These are phyloP conservation scores for Earliella scabrosa DNA, from an alignment of 1,284 basidiomycete species.

Conservation along the genomic window DNA sequence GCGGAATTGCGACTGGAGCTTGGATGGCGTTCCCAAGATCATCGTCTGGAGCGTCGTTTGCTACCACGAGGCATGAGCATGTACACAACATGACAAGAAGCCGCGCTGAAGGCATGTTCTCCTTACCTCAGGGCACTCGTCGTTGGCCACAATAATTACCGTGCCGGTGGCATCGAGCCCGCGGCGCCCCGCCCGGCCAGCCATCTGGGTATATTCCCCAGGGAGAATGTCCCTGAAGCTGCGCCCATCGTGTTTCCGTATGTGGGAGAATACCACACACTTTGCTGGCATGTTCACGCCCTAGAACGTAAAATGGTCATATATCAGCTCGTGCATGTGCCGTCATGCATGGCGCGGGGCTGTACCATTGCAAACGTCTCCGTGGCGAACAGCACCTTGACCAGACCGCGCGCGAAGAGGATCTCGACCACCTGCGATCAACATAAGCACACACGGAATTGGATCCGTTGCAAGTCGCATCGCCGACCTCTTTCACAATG, in stretches of 20 bases:
- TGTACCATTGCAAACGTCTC: conserved; percentile 98
- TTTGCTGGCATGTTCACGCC: conserved; percentile 99
- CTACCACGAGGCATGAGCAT: conserved; percentile 44
- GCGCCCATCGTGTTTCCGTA: conserved; percentile 95
- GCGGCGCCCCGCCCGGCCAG: conserved; percentile 94
- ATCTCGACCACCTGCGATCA: conserved; percentile 86
- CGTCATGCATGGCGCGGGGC: not conserved
- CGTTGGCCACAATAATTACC: conserved; percentile 89
- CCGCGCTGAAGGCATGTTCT: not conserved
- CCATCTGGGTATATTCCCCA: conserved; percentile 99
- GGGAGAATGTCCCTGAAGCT: conserved; percentile 90
- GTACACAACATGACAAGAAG: not conserved
- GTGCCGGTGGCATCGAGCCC: conserved; percentile 96
- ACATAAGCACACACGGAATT: not conserved
- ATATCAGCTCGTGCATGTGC: not conserved
- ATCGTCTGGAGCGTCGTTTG: conserved; percentile 80
- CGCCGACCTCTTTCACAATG: conserved; percentile 90
- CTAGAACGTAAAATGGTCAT: conserved; percentile 44
- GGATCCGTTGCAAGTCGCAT: too few species aligned
- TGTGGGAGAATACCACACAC: conserved; percentile 95
- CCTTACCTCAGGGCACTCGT: conserved; percentile 85
- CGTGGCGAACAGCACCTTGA: conserved; percentile 97
- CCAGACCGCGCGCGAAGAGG: conserved; percentile 93
- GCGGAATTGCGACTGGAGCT: conserved; percentile 96
- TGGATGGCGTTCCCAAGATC: conserved; percentile 93